These are phyloP conservation scores for Phyllosticta citribraziliensis DNA, from an alignment of 2,329 filamentous ascomycete species.

Conservation along the genomic window DNA sequence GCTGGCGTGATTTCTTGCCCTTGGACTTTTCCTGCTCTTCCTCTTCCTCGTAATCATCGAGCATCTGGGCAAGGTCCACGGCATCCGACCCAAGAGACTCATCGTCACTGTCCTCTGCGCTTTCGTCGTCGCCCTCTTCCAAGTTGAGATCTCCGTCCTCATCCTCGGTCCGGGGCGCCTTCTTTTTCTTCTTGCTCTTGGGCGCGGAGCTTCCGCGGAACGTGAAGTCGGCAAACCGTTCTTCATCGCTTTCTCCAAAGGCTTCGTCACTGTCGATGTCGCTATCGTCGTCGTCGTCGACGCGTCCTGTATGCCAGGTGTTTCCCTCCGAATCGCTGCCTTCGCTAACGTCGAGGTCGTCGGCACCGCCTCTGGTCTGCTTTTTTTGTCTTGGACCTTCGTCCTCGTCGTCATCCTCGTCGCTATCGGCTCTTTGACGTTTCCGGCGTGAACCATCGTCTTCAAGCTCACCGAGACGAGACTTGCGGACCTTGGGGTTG, in stretches of 20 bases:
- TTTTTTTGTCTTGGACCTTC: slow-evolving; percentile 25
- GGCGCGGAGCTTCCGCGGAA: slow-evolving; percentile 52
- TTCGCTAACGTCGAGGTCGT: slow-evolving; percentile 50
- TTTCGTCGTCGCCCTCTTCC: slow-evolving; percentile 35
- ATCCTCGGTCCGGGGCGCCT: slow-evolving; percentile 17
- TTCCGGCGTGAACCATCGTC: slow-evolving; percentile 32
- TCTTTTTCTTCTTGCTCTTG: slow-evolving; percentile 36
- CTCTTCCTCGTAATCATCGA: slow-evolving; percentile 39
- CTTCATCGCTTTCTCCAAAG: slow-evolving; percentile 80
- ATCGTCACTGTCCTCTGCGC: slow-evolving; percentile 43
- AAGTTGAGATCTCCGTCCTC: slow-evolving; percentile 35
- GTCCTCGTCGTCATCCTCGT: slow-evolving; percentile 37
- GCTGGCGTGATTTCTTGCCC: slow-evolving; percentile 18
- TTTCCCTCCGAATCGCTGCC: slow-evolving; percentile 81
- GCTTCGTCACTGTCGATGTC: slow-evolving; percentile 70
- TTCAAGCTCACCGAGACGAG: slow-evolving; percentile 48
- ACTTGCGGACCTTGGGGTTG: slow-evolving; percentile 42
- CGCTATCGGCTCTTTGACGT: slow-evolving; percentile 38
- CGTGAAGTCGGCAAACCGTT: slow-evolving; percentile 68
- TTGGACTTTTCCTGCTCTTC: slow-evolving; percentile 17
- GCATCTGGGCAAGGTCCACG: slow-evolving; percentile 52
- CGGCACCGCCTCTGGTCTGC: slow-evolving; percentile 16
- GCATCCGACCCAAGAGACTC: slow-evolving; percentile 55
- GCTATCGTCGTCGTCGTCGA: slow-evolving; percentile 56
- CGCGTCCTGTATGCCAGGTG: slow-evolving; percentile 69